Percentiles rank a stretch among this genome's conserved stretches.
Conservation (phyloP, 2,329 filamentous ascomycete genomes). For the Colletotrichum trifolii region DNA sequence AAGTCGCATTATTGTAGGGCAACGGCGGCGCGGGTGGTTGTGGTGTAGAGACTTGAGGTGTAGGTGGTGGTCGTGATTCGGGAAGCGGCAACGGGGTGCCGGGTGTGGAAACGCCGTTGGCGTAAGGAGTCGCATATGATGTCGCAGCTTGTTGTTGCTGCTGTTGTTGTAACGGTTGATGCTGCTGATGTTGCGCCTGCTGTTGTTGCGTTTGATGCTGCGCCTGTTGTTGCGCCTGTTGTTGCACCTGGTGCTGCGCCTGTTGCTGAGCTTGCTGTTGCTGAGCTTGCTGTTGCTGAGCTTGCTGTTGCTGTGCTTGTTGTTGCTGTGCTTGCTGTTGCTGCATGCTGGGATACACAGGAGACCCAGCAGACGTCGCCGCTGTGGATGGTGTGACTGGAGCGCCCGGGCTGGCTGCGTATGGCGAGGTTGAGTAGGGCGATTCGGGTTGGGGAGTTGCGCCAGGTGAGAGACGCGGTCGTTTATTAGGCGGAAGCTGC, state of each 20-base stretch:
- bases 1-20: slow-evolving; percentile 39
- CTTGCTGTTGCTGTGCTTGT: not conserved
- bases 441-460: slow-evolving; percentile 75
- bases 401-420: slow-evolving; percentile 58
- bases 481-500: slow-evolving; percentile 75
- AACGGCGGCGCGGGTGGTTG: slow-evolving; percentile 31
- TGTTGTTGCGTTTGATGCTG: slow-evolving; percentile 5
- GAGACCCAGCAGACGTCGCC: slow-evolving; percentile 50
- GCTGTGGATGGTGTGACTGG: slow-evolving; percentile 52
- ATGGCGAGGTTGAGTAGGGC: slow-evolving; percentile 66
- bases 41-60: slow-evolving; percentile 38
- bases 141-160: slow-evolving; percentile 43
- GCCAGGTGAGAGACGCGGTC: slow-evolving; percentile 76
- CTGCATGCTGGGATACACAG: slow-evolving; percentile 43
- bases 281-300: slow-evolving; percentile 9
- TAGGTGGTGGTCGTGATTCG: slow-evolving; percentile 37
- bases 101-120: slow-evolving; percentile 49
- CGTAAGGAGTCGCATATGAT: slow-evolving; percentile 51
- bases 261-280: slow-evolving; percentile 2
- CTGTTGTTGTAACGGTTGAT: slow-evolving; percentile 7
- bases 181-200: not conserved
- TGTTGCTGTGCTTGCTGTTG: not conserved
- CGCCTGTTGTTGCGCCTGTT: slow-evolving; percentile 12
- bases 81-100: slow-evolving; percentile 35
- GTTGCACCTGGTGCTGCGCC: slow-evolving; percentile 28